These are phyloP conservation scores for Fusarium sp. DNA, from an alignment of 2,329 filamentous ascomycete genomes.

Conservation along the genomic window DNA sequence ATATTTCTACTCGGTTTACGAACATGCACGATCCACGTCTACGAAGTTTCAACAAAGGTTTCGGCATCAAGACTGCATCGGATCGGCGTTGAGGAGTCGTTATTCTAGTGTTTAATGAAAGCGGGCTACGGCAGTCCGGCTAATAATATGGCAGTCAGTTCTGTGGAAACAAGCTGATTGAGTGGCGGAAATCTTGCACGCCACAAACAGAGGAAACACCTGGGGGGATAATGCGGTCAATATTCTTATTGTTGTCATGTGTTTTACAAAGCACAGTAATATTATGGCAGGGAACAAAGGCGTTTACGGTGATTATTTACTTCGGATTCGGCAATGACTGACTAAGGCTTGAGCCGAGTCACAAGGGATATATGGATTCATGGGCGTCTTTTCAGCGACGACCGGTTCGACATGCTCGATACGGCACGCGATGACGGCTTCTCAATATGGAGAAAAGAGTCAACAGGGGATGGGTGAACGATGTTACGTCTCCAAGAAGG, in stretches of 20 bases:
- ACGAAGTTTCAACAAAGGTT: conserved; percentile 40
- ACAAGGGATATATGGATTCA: conserved; percentile 21
- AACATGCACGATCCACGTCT: conserved; percentile 43
- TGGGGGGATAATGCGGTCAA: conserved; percentile 31
- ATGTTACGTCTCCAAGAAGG: conserved; percentile 25
- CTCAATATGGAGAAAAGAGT: conserved; percentile 13
- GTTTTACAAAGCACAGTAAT: conserved; percentile 29
- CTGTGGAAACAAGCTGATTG: conserved; percentile 15
- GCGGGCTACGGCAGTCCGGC: conserved; percentile 32
- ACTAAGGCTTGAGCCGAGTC: conserved; percentile 21
- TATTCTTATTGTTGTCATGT: conserved; percentile 24
- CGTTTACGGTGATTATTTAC: conserved; percentile 42
- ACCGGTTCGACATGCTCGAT: conserved; percentile 32
- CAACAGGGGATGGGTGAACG: conserved; percentile 14
- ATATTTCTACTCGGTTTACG: conserved; percentile 43
- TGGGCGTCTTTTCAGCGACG: conserved; percentile 21
- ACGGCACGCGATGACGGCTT: conserved; percentile 19
- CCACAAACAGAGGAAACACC: conserved; percentile 27
- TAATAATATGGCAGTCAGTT: conserved; percentile 40
- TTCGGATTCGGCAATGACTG: conserved; percentile 24
- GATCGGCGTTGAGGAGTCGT: conserved; percentile 52
- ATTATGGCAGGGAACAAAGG: conserved; percentile 26
- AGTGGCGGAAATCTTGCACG: conserved; percentile 29
- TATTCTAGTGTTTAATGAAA: conserved; percentile 39
- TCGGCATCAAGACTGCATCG: conserved; percentile 54